Base-by-base conservation (phyloP, 2,329 filamentous ascomycete species). In the Dothideomycetes sp. region DNA sequence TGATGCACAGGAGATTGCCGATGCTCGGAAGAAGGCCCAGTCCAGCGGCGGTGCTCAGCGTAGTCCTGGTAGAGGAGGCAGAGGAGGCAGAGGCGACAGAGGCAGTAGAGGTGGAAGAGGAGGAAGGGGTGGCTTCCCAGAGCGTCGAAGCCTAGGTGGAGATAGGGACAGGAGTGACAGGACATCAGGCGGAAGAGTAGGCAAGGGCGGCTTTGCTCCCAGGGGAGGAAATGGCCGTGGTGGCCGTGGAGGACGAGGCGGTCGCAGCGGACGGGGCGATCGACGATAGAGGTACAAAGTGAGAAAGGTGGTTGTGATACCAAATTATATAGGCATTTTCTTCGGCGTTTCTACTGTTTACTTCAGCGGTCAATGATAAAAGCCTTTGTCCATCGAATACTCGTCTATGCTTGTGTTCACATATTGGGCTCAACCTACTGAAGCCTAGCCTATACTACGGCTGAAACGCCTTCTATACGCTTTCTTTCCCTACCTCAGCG, bases 121-220 rank as follows among this genome's bases (percentile, higher is more conserved):
- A 3, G 37, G 40, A 14, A 14, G 42, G 11, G 41, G 42, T 29
- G 41, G 39, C 27, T 24, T 38, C 14, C 31, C 38, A 14, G 38
- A 55, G 44, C 48, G 61, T 36, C 57, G 52, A 36, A 58, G 59
- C 1, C 40, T 63, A n/a, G 60, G 62, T 4, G 52, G 51, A 11
- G 51, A 58, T 37, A 61, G 59, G 45, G 51, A 52, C 37, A 22
- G 42, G 34, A 19, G 7, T 17, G 34, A 17, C 14, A 42, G 43
- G 22, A 27, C 22, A 7, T 7, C 7, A 9, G 32, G 32, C 9
- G 4, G 32, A 2, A 34, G 32, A 7, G 32, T 9, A 17, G 7
- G 17, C 19, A n/a, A n/a, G 10, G 34, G 34, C 14, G 34, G 18
- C n/a, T 19, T 17, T 19, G 14, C 24, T 11, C 12, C 19, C n/a